A percentile compares a stretch with the other conserved stretches of the same genome.
Conservation (phyloP, 345 rosid genomes). For the Arabis alpina region DNA sequence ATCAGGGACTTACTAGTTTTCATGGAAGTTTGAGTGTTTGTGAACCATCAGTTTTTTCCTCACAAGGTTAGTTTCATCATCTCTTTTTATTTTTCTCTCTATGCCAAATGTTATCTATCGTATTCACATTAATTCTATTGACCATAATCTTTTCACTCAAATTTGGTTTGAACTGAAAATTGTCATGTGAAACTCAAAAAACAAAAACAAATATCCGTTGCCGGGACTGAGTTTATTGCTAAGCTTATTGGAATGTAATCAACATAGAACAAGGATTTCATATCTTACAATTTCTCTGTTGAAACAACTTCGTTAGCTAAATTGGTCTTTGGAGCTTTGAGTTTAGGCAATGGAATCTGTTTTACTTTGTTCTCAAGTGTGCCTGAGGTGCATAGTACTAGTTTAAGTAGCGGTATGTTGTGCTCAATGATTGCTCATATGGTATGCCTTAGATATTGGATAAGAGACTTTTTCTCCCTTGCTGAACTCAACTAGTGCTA, state of each 20-base stretch:
- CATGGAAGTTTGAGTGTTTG: slow-evolving; percentile 14
- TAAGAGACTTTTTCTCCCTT: neutral
- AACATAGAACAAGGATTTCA: neutral
- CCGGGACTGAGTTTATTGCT: no score
- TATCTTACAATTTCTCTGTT: slow-evolving; percentile 3
- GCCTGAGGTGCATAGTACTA: neutral
- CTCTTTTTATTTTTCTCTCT: slow-evolving; percentile 2
- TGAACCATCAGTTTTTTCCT: neutral
- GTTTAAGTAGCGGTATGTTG: no score
- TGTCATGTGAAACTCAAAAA: no score
- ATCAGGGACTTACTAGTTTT: neutral
- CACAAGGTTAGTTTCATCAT: neutral
- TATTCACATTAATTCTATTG: neutral
- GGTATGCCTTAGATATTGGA: neutral
- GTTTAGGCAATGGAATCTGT: no score
- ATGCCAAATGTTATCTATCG: neutral
- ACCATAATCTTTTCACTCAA: no score
- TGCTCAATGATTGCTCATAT: no score
- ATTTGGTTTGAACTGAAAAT: no score
- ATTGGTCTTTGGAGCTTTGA: neutral
- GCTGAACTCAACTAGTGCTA: no score
- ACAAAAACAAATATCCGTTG: no score
- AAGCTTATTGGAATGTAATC: no score
- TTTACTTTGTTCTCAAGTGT: neutral
- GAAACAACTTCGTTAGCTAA: slow-evolving; percentile 13